phyloP scores from a whole-genome alignment of 345 rosid species.

The Syzygium oleosum region DNA sequence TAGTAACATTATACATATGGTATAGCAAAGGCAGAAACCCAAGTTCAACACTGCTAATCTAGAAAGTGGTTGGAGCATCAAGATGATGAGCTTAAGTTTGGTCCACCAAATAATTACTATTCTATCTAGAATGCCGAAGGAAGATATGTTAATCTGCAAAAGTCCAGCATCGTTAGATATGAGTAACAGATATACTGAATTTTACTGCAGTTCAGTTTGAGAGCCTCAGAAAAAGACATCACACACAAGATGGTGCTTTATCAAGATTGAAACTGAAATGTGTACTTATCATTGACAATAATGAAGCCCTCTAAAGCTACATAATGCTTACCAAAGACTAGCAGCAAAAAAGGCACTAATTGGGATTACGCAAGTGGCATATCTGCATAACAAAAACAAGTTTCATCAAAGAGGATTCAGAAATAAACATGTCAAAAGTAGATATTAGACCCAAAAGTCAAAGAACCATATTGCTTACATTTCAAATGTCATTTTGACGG shows the following conservation, averaged over 20 bases:
- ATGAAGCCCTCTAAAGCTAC: neutral
- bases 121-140: neutral
- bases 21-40: neutral
- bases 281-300: neutral
- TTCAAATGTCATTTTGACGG: constrained; percentile 97
- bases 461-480: constrained; percentile 46
- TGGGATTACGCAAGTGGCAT: constrained; percentile 93
- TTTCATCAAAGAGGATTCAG: neutral
- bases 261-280: neutral
- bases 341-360: constrained; percentile 99
- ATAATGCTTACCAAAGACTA: constrained; percentile 84
- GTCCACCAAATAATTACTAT: neutral
- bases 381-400: constrained; percentile 35
- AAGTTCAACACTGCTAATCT: neutral
- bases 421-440: neutral
- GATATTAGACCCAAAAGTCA: neutral
- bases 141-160: neutral
- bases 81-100: neutral
- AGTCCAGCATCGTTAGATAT: neutral
- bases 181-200: neutral
- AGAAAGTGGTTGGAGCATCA: neutral
- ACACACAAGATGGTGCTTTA: neutral
- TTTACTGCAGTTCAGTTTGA: neutral
- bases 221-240: neutral
- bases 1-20: neutral